phyloP scores from a whole-genome alignment of 129 eudicot genomes.

The Centrapalus pauciflorus region DNA sequence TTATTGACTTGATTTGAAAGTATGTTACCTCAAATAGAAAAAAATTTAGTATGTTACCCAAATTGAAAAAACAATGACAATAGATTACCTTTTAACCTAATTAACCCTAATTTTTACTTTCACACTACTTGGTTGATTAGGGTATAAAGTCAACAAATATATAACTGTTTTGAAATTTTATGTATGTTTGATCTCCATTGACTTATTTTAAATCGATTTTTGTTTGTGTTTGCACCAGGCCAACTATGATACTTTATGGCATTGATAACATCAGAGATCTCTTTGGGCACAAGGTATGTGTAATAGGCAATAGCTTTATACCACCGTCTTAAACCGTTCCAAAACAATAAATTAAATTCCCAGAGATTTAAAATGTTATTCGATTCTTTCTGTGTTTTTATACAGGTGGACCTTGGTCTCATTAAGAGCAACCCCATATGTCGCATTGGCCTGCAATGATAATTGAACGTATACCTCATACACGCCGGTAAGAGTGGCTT shows the following conservation, averaged over 20 bases:
- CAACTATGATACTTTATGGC: slow-evolving; percentile 89
- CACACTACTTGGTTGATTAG: too few relatives aligned
- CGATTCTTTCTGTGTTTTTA: slow-evolving; percentile 3
- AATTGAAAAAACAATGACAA: too few relatives aligned
- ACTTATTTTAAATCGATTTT: too few relatives aligned
- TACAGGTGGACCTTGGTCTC: slow-evolving; percentile 87
- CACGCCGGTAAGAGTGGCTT: background rate
- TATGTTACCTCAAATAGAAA: too few relatives aligned
- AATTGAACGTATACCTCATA: background rate
- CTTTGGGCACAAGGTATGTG: slow-evolving; percentile 93
- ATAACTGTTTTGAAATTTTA: background rate
- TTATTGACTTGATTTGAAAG: too few relatives aligned
- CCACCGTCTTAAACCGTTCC: background rate
- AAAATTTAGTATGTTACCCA: too few relatives aligned
- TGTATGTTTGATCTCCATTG: background rate
- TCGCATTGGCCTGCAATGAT: slow-evolving; percentile 48
- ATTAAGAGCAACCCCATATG: slow-evolving; percentile 81
- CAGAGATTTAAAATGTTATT: background rate
- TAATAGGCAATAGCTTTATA: background rate
- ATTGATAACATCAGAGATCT: slow-evolving; percentile 94
- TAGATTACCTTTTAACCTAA: too few relatives aligned
- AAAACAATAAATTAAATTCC: background rate
- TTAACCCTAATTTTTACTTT: too few relatives aligned
- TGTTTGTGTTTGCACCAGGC: slow-evolving; percentile 42
- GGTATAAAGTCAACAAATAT: background rate